These are phyloP conservation scores for Chlamydomonas reinhardtii DNA, from an alignment of 163 green algal species.

Conservation along the genomic window DNA sequence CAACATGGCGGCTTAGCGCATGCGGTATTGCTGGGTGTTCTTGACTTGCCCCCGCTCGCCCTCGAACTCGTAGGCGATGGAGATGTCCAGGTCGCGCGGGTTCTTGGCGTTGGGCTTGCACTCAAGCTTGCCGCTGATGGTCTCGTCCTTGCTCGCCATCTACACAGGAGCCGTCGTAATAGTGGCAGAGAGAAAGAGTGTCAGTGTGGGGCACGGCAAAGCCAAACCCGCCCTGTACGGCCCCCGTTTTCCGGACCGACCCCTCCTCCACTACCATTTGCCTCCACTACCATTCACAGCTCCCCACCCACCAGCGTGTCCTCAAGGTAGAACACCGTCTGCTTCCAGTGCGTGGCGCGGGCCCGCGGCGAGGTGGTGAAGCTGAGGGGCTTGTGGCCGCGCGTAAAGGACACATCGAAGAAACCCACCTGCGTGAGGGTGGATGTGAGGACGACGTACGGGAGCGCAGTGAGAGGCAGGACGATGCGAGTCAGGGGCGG, in stretches of 20 bases:
- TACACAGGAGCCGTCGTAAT: neutral
- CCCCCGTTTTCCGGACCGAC: too few relatives aligned
- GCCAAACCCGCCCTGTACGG: too few relatives aligned
- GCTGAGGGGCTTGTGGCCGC: conserved; percentile 77
- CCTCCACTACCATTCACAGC: neutral
- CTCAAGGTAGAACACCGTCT: conserved; percentile 97
- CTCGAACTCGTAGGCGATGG: conserved; percentile 74
- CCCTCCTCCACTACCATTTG: too few relatives aligned
- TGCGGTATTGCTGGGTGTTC: conserved; percentile 76
- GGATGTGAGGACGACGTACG: too few relatives aligned
- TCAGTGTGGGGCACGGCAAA: too few relatives aligned
- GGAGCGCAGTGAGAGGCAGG: too few relatives aligned
- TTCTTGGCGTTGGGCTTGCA: conserved; percentile 76
- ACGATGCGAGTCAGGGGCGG: too few relatives aligned
- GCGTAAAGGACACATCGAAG: conserved; percentile 91
- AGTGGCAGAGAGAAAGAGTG: too few relatives aligned
- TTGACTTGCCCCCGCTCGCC: conserved; percentile 69
- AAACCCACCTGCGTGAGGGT: conserved; percentile 68
- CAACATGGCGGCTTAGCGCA: conserved; percentile 63
- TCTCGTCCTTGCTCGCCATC: conserved; percentile 81
- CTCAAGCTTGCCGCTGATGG: conserved; percentile 66
- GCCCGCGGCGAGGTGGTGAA: conserved; percentile 75
- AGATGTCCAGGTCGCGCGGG: conserved; percentile 82
- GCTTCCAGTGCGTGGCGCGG: conserved; percentile 96
- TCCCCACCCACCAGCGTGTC: conserved; percentile 71